Percentiles rank a stretch among this genome's conserved stretches.
Conservation (phyloP, 106 monocot genomes). For the Dactylorhiza incarnata region DNA sequence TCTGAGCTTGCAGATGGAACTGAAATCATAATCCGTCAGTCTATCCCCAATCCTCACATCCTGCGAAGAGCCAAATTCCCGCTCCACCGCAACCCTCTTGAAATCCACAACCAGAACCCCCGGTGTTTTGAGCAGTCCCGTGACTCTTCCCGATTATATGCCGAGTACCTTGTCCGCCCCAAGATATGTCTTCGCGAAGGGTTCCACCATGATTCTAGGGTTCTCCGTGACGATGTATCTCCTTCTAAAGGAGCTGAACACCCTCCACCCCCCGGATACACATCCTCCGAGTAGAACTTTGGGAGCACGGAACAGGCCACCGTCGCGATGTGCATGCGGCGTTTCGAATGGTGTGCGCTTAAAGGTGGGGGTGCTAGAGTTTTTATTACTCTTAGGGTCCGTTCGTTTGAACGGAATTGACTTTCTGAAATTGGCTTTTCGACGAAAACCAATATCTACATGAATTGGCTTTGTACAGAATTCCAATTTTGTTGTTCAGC, state of each 20-base stretch:
- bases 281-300: constrained; percentile 73
- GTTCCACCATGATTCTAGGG: constrained; percentile 81
- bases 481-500: too few relatives aligned
- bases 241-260: constrained; percentile 41
- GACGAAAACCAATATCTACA: too few relatives aligned
- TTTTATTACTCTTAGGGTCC: too few relatives aligned
- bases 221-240: constrained; percentile 46
- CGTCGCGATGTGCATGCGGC: constrained; percentile 63
- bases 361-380: too few relatives aligned
- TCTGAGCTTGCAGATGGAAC: constrained; percentile 60
- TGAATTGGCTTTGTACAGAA: too few relatives aligned
- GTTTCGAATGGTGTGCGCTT: too few relatives aligned
- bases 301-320: constrained; percentile 77
- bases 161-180: constrained; percentile 68
- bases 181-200: constrained; percentile 61
- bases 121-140: constrained; percentile 41
- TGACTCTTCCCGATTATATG: constrained; percentile 48
- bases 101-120: constrained; percentile 26
- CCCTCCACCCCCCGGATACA: constrained; percentile 70
- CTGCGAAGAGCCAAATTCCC: constrained; percentile 16
- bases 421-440: too few relatives aligned
- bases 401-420: too few relatives aligned
- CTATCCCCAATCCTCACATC: constrained; percentile 42
- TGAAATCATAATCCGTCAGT: constrained; percentile 33
- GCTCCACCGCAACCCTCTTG: constrained; percentile 34